Evolutionary conservation across 176 grass and related monocot species (phyloP).

Genomic region (Ensete ventricosum): DNA sequence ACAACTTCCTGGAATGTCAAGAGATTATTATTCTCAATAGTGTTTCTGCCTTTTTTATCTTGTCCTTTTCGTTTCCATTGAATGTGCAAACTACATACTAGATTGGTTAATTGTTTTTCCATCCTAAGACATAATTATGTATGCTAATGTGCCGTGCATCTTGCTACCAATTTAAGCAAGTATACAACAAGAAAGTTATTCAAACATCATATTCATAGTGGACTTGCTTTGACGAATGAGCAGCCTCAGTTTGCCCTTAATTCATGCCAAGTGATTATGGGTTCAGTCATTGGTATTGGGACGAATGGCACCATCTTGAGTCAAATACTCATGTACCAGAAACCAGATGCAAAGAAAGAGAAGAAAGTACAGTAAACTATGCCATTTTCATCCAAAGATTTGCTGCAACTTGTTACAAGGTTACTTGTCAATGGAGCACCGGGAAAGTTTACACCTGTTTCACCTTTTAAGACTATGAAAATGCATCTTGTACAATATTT

Average conservation of each 20-base stretch:
- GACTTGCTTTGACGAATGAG: background rate
- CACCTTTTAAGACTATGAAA: too few relatives aligned
- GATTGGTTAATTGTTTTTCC: background rate
- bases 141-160: background rate
- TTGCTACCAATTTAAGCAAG: background rate
- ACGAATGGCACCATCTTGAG: conserved; percentile 77
- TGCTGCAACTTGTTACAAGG: background rate
- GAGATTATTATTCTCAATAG: too few relatives aligned
- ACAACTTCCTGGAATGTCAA: too few relatives aligned
- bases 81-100: background rate
- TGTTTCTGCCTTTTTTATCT: too few relatives aligned
- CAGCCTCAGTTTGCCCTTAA: conserved; percentile 34
- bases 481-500: too few relatives aligned
- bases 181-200: background rate
- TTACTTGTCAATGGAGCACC: background rate
- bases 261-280: conserved; percentile 67
- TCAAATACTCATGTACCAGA: conserved; percentile 73
- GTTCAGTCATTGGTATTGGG: conserved; percentile 58
- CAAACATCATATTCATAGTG: background rate
- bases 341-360: conserved; percentile 46
- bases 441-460: background rate
- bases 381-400: background rate
- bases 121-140: background rate
- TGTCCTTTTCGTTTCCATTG: too few relatives aligned
- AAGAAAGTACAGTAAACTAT: conserved; percentile 65